phyloP scores from a whole-genome alignment of 768 basidiomycete genomes.

The Tylopilus intermedius region DNA sequence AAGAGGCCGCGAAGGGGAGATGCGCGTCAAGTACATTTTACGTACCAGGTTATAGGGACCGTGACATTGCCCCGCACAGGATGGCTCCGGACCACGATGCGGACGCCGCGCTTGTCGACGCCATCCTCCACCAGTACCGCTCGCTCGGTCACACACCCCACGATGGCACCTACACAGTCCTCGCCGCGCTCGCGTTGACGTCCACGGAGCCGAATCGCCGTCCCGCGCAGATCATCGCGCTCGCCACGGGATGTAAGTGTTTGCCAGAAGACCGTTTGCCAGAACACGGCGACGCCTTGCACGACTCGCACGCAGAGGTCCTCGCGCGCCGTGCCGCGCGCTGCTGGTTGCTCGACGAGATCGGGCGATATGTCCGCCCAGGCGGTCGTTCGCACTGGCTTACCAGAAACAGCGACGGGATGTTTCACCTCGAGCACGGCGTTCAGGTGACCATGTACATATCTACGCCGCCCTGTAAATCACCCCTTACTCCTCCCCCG shows the following conservation, averaged over 20 bases:
- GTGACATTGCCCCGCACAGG: too few species aligned
- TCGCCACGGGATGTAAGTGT: slow-evolving; percentile 85
- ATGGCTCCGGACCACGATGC: slow-evolving; percentile 8
- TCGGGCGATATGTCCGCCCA: slow-evolving; percentile 24
- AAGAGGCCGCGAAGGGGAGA: slow-evolving; percentile 1
- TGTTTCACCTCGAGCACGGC: slow-evolving; percentile 42
- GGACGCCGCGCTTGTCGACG: slow-evolving; percentile 30
- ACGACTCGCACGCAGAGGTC: slow-evolving; percentile 90
- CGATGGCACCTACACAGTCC: slow-evolving; percentile 54
- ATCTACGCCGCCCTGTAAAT: slow-evolving; percentile 59
- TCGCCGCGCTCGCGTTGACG: slow-evolving; percentile 53
- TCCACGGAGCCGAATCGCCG: slow-evolving; percentile 19
- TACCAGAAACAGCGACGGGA: slow-evolving; percentile 30
- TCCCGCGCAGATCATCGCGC: slow-evolving; percentile 52
- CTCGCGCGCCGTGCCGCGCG: slow-evolving; percentile 77
- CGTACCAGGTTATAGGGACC: slow-evolving; percentile 23
- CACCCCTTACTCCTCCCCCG: slow-evolving; percentile 41
- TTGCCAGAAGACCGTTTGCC: slow-evolving; percentile 63
- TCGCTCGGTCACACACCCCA: slow-evolving; percentile 48
- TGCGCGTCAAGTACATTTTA: not conserved
- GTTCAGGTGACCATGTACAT: slow-evolving; percentile 68
- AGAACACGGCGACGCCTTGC: slow-evolving; percentile 67
- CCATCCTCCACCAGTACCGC: slow-evolving; percentile 41
- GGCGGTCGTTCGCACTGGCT: slow-evolving; percentile 49
- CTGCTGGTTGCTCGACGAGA: slow-evolving; percentile 77